Conservation (phyloP, 2,329 filamentous ascomycete genomes). For the Fusarium verrucosum region DNA sequence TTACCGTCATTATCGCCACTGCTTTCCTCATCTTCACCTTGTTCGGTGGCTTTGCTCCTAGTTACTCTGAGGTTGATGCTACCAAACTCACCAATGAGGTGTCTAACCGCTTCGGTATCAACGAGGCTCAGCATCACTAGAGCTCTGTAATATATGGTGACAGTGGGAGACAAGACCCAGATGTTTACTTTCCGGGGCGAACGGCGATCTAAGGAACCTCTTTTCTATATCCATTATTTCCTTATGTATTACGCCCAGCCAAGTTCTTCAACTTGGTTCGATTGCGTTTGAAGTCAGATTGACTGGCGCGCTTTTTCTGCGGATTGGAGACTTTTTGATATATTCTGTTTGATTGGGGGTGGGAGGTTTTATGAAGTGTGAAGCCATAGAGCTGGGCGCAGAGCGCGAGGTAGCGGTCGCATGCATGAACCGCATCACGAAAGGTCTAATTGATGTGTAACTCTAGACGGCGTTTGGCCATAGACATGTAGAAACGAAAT, state of each 20-base stretch:
- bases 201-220: conserved; percentile 47
- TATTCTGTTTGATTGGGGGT: conserved; percentile 45
- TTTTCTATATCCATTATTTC: conserved; percentile 39
- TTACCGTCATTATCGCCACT: conserved; percentile 72
- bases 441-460: conserved; percentile 54
- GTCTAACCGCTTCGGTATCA: conserved; percentile 60
- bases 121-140: conserved; percentile 35
- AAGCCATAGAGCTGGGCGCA: conserved; percentile 52
- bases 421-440: conserved; percentile 50
- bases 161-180: conserved; percentile 28
- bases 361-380: conserved; percentile 46
- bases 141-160: conserved; percentile 24
- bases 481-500: conserved; percentile 55
- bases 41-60: conserved; percentile 72
- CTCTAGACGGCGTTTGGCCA: conserved; percentile 54
- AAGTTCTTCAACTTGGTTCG: conserved; percentile 36
- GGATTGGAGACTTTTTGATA: conserved; percentile 48
- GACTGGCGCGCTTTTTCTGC: conserved; percentile 38
- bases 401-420: conserved; percentile 49
- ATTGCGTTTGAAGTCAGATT: conserved; percentile 41
- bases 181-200: conserved; percentile 46
- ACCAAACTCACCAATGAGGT: conserved; percentile 59
- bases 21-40: conserved; percentile 74
- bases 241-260: conserved; percentile 35
- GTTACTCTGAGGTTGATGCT: conserved; percentile 65